Base-by-base conservation (phyloP, 495 filamentous ascomycete genomes). In the Aspergillus heteromorphus region DNA sequence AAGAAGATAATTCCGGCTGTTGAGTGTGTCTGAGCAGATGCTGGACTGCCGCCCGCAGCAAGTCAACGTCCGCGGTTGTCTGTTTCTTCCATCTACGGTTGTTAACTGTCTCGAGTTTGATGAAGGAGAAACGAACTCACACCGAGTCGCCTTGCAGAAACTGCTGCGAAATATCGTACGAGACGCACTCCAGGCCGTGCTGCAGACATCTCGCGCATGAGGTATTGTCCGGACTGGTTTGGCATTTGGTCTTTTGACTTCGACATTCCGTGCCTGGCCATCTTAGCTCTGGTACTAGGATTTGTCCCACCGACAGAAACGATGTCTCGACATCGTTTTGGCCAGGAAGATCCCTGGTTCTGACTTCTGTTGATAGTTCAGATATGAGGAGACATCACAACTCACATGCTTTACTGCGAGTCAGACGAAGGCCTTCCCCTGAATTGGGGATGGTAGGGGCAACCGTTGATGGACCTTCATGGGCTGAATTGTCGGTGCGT, bases 191-290 rank as follows among this genome's bases (percentile, higher is more conserved):
- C 0, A 57, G n/a, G 2, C 48, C 48, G 21, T 48, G 20, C 1
- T 25, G 47, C 6, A 49, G 2, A 29, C 53, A 55, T 8, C 47
- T 30, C 9, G 23, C 45, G 29, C 53, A 55, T 29, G 53, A 25
- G 8, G 20, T 36, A 2, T 55, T 20, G 18, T 34, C 53, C 4
- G 17, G 36, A 6, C 49, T 48, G 9, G 47, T 48, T 14, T 49
- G 36, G 47, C 53, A 55, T 49, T 55, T 55, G 36, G 47, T 55
- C 38, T 55, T 55, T 16, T 49, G 53, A 17, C 29, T 55, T 36
- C 50, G 49, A 38, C 53, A 55, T 40, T 55, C 53, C 14, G 47
- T 48, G 36, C 53, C 53, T 55, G 17, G 9, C 13, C 2, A 14
- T 36, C 2, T 36, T 36, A 36, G 31, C 31, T 14, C 31, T 2